phyloP scores from a whole-genome alignment of 495 filamentous ascomycete species.

The Tuber aestivum region DNA sequence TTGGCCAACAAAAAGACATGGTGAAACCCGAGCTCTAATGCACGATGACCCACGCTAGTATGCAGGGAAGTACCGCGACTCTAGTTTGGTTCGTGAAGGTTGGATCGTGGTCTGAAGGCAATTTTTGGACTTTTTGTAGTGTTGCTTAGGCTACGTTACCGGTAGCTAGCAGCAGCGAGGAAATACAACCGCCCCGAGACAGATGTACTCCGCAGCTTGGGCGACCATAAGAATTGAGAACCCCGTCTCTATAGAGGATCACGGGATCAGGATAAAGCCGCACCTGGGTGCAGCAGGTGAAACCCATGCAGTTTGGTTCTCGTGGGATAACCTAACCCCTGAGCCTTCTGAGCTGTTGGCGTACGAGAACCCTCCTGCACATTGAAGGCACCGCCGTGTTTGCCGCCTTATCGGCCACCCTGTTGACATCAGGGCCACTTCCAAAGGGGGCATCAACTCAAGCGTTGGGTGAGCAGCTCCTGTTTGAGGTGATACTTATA shows the following conservation, averaged over 20 bases:
- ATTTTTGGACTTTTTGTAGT: not conserved
- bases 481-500: too few relatives aligned
- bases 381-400: not conserved
- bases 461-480: not conserved
- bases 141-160: not conserved
- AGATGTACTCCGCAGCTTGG: too few relatives aligned
- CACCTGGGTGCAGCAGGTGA: not conserved
- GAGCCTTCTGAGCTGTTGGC: not conserved
- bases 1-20: too few relatives aligned
- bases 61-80: too few relatives aligned
- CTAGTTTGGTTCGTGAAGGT: not conserved
- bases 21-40: too few relatives aligned
- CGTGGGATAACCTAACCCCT: not conserved
- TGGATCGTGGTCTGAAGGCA: not conserved
- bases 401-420: not conserved
- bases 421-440: not conserved
- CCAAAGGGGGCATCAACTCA: not conserved
- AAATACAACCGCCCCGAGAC: not conserved
- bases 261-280: not conserved
- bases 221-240: too few relatives aligned
- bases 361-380: not conserved
- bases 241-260: too few relatives aligned
- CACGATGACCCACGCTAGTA: too few relatives aligned
- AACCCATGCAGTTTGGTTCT: not conserved
- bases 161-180: not conserved